Evolutionary conservation across 208 protist genomes (phyloP).

Genomic region (Perkinsela sp.): DNA sequence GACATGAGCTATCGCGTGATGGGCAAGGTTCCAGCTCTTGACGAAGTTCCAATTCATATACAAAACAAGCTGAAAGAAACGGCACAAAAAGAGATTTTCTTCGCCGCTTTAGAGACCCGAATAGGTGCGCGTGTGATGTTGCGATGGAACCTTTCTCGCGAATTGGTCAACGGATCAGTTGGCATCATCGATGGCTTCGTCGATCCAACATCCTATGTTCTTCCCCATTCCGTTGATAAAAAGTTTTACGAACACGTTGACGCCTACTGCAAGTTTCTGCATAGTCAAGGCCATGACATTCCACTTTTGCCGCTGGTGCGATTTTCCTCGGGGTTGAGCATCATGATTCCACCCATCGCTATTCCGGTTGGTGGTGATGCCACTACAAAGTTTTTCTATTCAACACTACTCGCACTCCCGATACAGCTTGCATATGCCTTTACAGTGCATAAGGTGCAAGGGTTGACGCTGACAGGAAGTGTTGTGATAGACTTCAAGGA

Average conservation of each 20-base stretch:
- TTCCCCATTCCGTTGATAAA: slow-evolving; percentile 11
- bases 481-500: slow-evolving; percentile 49
- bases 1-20: slow-evolving; percentile 25
- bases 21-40: slow-evolving; percentile 18
- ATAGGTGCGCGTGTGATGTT: slow-evolving; percentile 58
- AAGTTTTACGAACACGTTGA: neutral
- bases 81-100: neutral
- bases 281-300: slow-evolving; percentile 5
- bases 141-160: slow-evolving; percentile 47
- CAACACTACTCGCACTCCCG: slow-evolving; percentile 32
- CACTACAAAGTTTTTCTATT: slow-evolving; percentile 39
- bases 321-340: slow-evolving; percentile 23
- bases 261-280: neutral
- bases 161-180: slow-evolving; percentile 51
- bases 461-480: slow-evolving; percentile 34
- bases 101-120: neutral
- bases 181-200: slow-evolving; percentile 52
- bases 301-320: slow-evolving; percentile 34
- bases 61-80: slow-evolving; percentile 32
- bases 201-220: slow-evolving; percentile 18
- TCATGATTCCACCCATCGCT: slow-evolving; percentile 34
- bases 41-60: slow-evolving; percentile 16
- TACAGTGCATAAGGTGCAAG: slow-evolving; percentile 70
- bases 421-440: slow-evolving; percentile 59
- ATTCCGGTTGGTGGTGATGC: slow-evolving; percentile 23